Conservation (phyloP, 164 flowering plant species). For the Akebia trifoliata region DNA sequence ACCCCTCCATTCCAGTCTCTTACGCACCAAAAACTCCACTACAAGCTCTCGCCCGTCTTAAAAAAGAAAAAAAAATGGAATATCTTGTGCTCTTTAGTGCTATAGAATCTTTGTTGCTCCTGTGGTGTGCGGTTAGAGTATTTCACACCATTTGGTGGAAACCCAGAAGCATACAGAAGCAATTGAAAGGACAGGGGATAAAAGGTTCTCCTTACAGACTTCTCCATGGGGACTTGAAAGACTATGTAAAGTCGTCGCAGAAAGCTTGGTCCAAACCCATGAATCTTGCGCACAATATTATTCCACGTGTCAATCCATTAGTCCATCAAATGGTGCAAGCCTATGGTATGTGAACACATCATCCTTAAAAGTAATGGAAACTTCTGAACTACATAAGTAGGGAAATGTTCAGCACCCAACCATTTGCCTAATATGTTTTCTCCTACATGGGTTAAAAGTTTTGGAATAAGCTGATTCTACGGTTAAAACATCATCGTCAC, state of each 20-base stretch:
- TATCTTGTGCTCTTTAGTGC: background rate
- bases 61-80: slow-evolving; percentile 9
- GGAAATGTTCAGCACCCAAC: no score
- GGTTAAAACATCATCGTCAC: no score
- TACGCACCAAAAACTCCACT: no score
- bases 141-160: slow-evolving; percentile 35
- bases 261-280: slow-evolving; percentile 44
- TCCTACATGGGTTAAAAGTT: no score
- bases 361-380: no score
- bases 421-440: no score
- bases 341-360: slow-evolving; percentile 37
- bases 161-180: slow-evolving; percentile 35
- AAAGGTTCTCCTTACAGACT: slow-evolving; percentile 34
- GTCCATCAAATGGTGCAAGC: slow-evolving; percentile 21
- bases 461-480: no score
- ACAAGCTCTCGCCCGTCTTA: no score
- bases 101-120: background rate
- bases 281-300: slow-evolving; percentile 30
- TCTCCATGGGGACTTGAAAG: slow-evolving; percentile 33
- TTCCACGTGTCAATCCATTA: slow-evolving; percentile 27
- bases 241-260: slow-evolving; percentile 8
- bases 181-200: slow-evolving; percentile 34
- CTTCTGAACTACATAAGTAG: no score
- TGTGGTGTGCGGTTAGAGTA: background rate
- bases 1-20: no score